Evolutionary conservation across 2,329 filamentous ascomycete genomes (phyloP).

Genomic region (Pseudocercospora pini-densiflorae): DNA sequence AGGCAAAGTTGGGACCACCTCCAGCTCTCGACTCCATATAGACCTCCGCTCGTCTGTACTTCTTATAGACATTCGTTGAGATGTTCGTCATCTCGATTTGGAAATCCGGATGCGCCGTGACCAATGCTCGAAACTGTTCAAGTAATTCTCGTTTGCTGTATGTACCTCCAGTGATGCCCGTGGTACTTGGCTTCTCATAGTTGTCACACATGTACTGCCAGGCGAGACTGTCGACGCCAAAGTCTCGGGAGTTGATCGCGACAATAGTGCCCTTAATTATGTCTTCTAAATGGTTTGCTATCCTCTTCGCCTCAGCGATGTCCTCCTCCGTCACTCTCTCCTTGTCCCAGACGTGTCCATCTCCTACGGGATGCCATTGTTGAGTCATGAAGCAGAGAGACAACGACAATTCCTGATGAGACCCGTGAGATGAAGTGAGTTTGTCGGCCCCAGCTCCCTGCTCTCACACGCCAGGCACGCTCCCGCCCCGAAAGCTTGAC

Average conservation of each 20-base stretch:
- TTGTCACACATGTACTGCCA: neutral
- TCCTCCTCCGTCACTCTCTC: neutral
- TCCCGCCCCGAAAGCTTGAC: constrained; percentile 3
- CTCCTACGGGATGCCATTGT: neutral
- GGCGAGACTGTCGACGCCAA: neutral
- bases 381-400: neutral
- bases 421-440: neutral
- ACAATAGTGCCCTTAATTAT: neutral
- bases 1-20: neutral
- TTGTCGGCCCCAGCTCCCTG: neutral
- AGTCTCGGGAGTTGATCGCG: neutral
- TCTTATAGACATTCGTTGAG: neutral
- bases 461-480: neutral
- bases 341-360: neutral
- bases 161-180: neutral
- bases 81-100: neutral
- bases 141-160: neutral
- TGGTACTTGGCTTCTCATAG: neutral
- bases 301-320: neutral
- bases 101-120: neutral
- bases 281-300: neutral
- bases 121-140: neutral
- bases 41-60: neutral
- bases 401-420: neutral
- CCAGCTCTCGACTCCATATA: neutral